Conservation (phyloP, 306 rosid genomes). For the Vigna mungo region DNA sequence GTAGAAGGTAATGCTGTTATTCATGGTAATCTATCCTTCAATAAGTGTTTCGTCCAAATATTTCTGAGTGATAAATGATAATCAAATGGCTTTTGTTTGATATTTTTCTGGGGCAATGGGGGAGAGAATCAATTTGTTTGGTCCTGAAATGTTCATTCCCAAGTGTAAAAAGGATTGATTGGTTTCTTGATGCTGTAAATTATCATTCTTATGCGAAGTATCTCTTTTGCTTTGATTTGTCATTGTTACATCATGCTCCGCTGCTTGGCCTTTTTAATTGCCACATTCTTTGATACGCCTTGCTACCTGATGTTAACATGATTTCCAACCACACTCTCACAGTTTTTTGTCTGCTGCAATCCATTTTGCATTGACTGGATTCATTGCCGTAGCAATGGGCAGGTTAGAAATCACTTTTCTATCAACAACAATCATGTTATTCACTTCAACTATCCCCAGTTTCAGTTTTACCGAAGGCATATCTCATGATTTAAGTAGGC, state of each 20-base stretch:
- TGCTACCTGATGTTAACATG: background rate
- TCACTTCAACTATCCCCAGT: background rate
- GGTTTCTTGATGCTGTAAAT: background rate
- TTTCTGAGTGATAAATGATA: slow-evolving; percentile 8
- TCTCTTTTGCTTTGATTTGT: slow-evolving; percentile 23
- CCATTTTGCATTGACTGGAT: background rate
- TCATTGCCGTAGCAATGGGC: background rate
- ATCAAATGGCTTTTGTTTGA: background rate
- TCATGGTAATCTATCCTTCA: slow-evolving; percentile 30
- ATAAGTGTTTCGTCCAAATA: slow-evolving; percentile 1
- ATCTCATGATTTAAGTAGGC: background rate
- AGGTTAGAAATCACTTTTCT: background rate
- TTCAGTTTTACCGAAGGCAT: slow-evolving; percentile 5
- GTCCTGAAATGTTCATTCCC: background rate
- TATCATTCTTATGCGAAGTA: background rate
- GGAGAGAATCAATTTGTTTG: background rate
- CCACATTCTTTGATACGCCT: background rate
- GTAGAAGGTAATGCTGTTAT: slow-evolving; percentile 31
- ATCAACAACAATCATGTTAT: background rate
- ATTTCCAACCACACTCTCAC: background rate
- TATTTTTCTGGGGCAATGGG: background rate
- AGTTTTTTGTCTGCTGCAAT: background rate
- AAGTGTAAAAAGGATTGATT: background rate
- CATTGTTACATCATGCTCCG: background rate
- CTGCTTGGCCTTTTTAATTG: background rate